These are phyloP conservation scores for Acacia confusa DNA, from an alignment of 306 rosid genomes.

Conservation along the genomic window DNA sequence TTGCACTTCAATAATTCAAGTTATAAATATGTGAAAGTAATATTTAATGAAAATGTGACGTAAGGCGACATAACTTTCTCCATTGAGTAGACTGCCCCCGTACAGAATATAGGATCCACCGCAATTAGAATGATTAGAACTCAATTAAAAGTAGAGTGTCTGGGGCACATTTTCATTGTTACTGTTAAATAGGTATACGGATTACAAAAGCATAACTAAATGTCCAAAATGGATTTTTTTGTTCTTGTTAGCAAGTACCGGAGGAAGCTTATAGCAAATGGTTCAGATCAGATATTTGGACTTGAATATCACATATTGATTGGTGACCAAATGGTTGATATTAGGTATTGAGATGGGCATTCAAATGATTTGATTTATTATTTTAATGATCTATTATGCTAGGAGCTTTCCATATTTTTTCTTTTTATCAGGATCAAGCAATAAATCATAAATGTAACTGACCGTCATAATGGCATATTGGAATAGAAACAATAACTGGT, in stretches of 20 bases:
- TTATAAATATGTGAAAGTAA: slow-evolving; percentile 18
- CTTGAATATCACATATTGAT: not conserved
- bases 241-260: not conserved
- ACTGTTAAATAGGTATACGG: not conserved
- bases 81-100: not conserved
- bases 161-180: slow-evolving; percentile 19
- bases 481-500: slow-evolving; percentile 77
- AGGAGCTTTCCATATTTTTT: slow-evolving; percentile 3
- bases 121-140: not conserved
- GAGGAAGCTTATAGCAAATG: slow-evolving; percentile 5
- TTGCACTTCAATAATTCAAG: not conserved
- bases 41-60: not conserved
- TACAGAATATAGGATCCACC: not conserved
- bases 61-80: not conserved
- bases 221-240: not conserved
- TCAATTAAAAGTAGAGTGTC: not conserved
- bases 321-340: slow-evolving; percentile 1
- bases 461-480: slow-evolving; percentile 91
- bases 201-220: not conserved
- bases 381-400: not conserved
- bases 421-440: slow-evolving; percentile 13
- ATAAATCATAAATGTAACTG: slow-evolving; percentile 36
- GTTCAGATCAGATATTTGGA: not conserved
- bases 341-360: not conserved
- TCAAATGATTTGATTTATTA: not conserved